Conservation (phyloP, 768 basidiomycete species). For the Boletus patriciae region DNA sequence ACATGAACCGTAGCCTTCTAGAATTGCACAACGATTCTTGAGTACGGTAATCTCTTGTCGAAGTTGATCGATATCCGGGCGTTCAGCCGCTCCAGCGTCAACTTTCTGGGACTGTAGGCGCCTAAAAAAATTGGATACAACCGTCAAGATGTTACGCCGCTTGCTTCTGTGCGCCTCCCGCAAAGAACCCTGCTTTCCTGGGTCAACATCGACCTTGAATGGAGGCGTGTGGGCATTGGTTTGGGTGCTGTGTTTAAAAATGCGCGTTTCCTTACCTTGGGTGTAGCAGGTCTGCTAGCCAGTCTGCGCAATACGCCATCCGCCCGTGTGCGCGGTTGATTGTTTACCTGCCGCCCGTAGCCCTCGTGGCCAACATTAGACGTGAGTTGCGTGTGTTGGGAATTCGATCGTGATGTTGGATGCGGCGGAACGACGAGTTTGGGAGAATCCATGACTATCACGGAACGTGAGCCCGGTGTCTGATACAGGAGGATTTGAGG, state of each 20-base stretch:
- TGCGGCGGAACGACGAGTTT: not conserved
- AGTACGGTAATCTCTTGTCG: not conserved
- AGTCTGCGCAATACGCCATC: not conserved
- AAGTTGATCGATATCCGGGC: constrained; percentile 1
- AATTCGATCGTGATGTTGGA: not conserved
- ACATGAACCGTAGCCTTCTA: not conserved
- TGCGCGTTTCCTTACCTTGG: not conserved
- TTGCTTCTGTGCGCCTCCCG: not conserved
- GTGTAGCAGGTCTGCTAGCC: not conserved
- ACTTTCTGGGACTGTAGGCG: not conserved
- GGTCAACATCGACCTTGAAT: not conserved
- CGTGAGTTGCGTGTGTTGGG: not conserved
- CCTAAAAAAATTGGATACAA: not conserved
- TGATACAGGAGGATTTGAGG: not conserved
- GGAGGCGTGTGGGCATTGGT: not conserved
- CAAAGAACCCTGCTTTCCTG: not conserved
- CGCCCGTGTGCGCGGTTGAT: too few species aligned
- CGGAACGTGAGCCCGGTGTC: not conserved
- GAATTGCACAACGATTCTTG: not conserved
- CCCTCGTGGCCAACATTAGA: not conserved
- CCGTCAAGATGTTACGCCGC: not conserved
- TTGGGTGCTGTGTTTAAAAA: not conserved
- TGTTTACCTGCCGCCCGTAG: not conserved
- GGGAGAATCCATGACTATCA: not conserved
- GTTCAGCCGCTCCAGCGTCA: not conserved